Base-by-base conservation (phyloP, 2,329 filamentous ascomycete genomes). In the Trichoderma sp. region DNA sequence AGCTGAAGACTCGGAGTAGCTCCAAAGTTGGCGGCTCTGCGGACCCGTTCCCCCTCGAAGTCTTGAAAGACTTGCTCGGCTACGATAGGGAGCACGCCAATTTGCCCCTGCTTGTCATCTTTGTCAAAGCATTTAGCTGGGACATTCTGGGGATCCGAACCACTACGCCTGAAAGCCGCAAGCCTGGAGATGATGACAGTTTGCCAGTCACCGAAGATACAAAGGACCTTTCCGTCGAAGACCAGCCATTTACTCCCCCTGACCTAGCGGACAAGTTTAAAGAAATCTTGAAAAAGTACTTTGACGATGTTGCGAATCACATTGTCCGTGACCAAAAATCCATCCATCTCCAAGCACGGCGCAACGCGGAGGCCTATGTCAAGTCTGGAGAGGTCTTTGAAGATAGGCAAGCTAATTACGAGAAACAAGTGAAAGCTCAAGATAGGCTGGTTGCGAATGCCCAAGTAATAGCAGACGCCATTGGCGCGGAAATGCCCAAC, bases 301-400 rank as follows among this genome's bases (percentile, higher is more conserved):
- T 98, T 73, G 93, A 97, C 67, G 94, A 97, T 77, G 92, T 98
- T 73, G 97, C 97, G 76, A 84, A 86, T 18, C 96, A 98, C 76
- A 85, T 99, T 34, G 79, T 94, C 34, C 90, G 92, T n/a, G 94
- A 98, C 75, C 96, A 99, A 78, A 96, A 97, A 79, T 90, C 91
- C 51, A 90, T 99, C 51, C 87, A 90, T 65, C 89, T 87, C 30
- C 96, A 99, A 81, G 93, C 92, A 66, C 92, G 94, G 71, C 94
- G 95, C 74, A 99, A 99, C 80, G 95, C 96, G 0, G 96, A 99
- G 79, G 96, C 95, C 6, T 99, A 99, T 75, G 95, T 99, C 75
- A 97, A 97, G 76, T 98, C 96, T 46, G 96, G 96, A 2, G 96
- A 99, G 77, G 95, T 99, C 5, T 98, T 99, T 72, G 96, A 99